Percentiles rank a stretch among this genome's conserved stretches.
These are phyloP conservation scores for Borealophlyctis nickersoniae DNA, from an alignment of 192 early-diverging fungal genomes.

Conservation along the genomic window DNA sequence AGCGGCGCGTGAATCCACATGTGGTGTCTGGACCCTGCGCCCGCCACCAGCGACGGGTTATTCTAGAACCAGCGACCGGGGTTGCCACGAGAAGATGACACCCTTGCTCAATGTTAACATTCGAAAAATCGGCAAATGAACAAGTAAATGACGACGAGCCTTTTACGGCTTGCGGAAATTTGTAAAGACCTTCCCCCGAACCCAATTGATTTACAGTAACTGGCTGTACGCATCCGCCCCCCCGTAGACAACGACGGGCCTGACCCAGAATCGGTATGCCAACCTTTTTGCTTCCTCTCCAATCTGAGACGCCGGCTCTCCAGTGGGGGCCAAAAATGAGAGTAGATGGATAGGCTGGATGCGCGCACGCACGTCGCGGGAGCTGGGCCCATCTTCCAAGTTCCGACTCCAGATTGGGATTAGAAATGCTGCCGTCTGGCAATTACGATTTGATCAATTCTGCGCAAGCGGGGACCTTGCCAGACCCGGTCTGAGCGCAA, in stretches of 20 bases:
- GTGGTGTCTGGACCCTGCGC: too few relatives aligned
- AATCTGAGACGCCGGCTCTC: conserved; percentile 94
- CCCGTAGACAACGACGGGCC: conserved; percentile 91
- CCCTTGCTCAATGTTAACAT: conserved; percentile 87
- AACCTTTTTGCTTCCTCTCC: conserved; percentile 83
- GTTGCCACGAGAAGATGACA: conserved; percentile 93
- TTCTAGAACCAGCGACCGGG: too few relatives aligned
- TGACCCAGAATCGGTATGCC: conserved; percentile 78
- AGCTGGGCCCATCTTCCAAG: conserved; percentile 68
- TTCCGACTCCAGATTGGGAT: conserved; percentile 90
- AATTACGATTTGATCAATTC: too few relatives aligned
- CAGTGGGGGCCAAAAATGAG: conserved; percentile 94
- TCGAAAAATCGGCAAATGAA: too few relatives aligned
- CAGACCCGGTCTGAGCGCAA: conserved; percentile 91
- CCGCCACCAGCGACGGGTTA: too few relatives aligned
- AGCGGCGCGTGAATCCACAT: too few relatives aligned
- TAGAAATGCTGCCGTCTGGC: conserved; percentile 95
- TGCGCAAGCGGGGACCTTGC: too few relatives aligned
- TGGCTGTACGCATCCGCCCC: conserved; percentile 37
- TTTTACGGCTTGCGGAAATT: too few relatives aligned
- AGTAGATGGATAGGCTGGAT: conserved; percentile 89
- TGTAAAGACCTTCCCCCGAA: too few relatives aligned
- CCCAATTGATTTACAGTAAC: too few relatives aligned
- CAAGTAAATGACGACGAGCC: too few relatives aligned
- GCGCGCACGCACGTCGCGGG: too few relatives aligned